Evolutionary conservation across 2,329 filamentous ascomycete species (phyloP), one percentile per base, ranked within the genome.

Genomic region (Aspergillus tubingensis): DNA sequence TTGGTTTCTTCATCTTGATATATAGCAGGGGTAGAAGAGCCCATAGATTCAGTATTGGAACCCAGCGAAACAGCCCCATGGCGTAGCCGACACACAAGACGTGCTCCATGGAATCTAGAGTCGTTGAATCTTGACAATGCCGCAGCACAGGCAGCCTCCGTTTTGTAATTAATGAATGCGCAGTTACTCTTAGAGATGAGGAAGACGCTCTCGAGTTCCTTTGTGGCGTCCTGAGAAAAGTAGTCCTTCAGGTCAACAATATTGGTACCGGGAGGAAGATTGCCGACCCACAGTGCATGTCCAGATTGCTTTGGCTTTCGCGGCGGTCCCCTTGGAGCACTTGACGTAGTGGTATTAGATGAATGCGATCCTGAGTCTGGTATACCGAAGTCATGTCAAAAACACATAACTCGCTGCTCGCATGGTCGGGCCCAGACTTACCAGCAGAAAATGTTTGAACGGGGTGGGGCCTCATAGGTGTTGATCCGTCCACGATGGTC

Each of bases 161-260:
- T 90, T 64, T 88, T 91, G 74, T 96, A 98, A 72, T 98, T 98
- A 65, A 96, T 92, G 79, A 98, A 98, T 0, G 93, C 94, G 71
- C 94, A 98, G 72, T 97, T 97, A 74, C 93, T 97, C 75, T 97
- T 97, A 0, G 93, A 94, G 43, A 98, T 98, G 38, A 98, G 80
- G 67, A 98, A 97, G 0, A 98, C 81, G 50, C 92, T 96, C 73
- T 96, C 91, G 21, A 98, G 86, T 1, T 92, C 85, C 44, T 82
- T 85, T 0, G 83, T 84, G 0, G 91, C 88, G 65, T 93, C 89
- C 64, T 86, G 87, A 62, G 91, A 96, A 60, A 97, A 95, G 73
- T 97, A 91, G 61, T 95, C 87, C 55, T 97, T 96, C n/a, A 98
- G 80, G 60, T 86, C 90, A 76, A 92, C 88, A 11, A 98, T 83